Percentiles rank a stretch among this genome's conserved stretches.
phyloP scores from a whole-genome alignment of 306 rosid species.

The Quercus aquifolioides region DNA sequence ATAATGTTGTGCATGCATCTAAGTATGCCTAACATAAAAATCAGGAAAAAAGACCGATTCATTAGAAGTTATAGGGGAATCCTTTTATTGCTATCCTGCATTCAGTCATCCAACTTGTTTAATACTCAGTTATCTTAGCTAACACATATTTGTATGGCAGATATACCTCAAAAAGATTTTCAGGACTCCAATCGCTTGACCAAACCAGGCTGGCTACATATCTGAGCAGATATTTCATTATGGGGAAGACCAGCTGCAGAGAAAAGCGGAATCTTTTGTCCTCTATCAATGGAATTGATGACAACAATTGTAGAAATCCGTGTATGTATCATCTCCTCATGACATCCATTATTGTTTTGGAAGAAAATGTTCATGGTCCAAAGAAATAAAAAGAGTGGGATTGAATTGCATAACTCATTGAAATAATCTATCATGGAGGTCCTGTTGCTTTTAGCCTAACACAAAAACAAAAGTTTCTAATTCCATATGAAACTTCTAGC shows the following conservation, averaged over 20 bases:
- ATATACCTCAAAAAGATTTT: slow-evolving; percentile 85
- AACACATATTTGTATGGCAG: slow-evolving; percentile 10
- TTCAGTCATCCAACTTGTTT: neutral
- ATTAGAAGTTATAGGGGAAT: neutral
- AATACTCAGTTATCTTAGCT: slow-evolving; percentile 1
- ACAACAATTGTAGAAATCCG: slow-evolving; percentile 62
- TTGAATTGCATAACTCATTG: too few species aligned
- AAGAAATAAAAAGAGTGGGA: too few species aligned
- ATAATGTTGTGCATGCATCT: neutral
- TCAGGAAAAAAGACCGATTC: neutral
- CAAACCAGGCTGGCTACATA: slow-evolving; percentile 94
- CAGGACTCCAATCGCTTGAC: slow-evolving; percentile 91
- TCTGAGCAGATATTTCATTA: slow-evolving; percentile 14
- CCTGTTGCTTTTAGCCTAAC: too few species aligned
- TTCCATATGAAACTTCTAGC: too few species aligned
- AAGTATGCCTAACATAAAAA: neutral
- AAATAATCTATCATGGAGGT: too few species aligned
- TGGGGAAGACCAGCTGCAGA: slow-evolving; percentile 99
- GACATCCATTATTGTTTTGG: neutral
- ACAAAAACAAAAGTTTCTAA: too few species aligned
- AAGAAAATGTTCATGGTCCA: neutral
- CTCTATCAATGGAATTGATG: slow-evolving; percentile 98
- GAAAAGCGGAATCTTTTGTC: slow-evolving; percentile 95
- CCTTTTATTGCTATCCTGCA: neutral
- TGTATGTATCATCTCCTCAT: neutral